These are phyloP conservation scores for Kluyveromyces sp. DNA, from an alignment of 1,139 yeast species.

Conservation along the genomic window DNA sequence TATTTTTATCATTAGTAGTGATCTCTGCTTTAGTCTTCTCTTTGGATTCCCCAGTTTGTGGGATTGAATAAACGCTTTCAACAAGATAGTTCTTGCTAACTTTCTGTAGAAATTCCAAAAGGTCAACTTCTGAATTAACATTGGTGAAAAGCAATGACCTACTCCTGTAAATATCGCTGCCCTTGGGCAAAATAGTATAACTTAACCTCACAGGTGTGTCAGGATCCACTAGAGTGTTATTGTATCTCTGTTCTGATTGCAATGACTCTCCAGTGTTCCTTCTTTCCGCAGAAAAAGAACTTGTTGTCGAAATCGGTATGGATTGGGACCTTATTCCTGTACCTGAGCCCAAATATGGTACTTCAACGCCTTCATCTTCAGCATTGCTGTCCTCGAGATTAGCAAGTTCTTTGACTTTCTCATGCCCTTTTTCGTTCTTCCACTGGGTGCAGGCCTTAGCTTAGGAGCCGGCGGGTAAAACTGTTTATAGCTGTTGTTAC, in stretches of 20 bases:
- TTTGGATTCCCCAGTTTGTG: neutral
- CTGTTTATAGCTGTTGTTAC: neutral
- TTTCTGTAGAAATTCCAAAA: slow-evolving; percentile 22
- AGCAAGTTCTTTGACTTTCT: neutral
- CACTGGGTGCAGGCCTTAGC: slow-evolving; percentile 2
- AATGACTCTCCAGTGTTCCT: no score
- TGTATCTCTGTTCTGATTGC: no score
- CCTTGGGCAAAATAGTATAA: slow-evolving; percentile 21
- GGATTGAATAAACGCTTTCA: slow-evolving; percentile 33
- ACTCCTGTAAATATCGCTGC: slow-evolving; percentile 27
- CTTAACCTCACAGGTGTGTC: slow-evolving; percentile 5
- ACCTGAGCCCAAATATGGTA: no score
- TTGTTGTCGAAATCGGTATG: no score
- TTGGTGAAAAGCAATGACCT: slow-evolving; percentile 26
- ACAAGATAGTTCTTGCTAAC: slow-evolving; percentile 35
- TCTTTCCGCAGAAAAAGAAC: no score
- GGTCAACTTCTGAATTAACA: slow-evolving; percentile 17
- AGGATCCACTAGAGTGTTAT: neutral
- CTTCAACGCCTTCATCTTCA: no score
- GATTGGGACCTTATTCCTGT: no score
- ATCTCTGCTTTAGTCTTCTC: neutral
- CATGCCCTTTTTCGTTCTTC: neutral
- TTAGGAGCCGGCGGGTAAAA: slow-evolving; percentile 1
- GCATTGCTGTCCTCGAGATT: no score
- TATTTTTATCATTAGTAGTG: slow-evolving; percentile 5